phyloP scores from a whole-genome alignment of 192 early-diverging fungal species.

The Chytriomyces hyalinus region DNA sequence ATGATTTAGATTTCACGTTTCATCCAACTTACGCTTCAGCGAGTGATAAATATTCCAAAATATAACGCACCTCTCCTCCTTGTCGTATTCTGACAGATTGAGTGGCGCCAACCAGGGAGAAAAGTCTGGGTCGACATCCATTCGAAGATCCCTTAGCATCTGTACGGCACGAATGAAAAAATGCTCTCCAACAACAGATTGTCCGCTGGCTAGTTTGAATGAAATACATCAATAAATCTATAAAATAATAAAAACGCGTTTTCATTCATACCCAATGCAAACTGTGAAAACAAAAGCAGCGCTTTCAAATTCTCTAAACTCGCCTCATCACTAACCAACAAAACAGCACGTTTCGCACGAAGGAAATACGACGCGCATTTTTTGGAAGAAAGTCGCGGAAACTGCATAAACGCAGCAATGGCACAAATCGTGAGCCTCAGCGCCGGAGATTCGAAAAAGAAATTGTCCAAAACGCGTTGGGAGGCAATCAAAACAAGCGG shows the following conservation, averaged over 20 bases:
- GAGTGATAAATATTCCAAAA: background rate
- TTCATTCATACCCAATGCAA: background rate
- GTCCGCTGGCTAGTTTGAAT: background rate
- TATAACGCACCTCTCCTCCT: background rate
- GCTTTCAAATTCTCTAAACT: background rate
- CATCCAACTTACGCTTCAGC: background rate
- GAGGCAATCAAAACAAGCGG: background rate
- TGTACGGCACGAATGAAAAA: background rate
- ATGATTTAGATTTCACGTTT: too few relatives aligned
- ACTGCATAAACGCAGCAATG: background rate
- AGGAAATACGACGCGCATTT: background rate
- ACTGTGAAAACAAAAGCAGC: background rate
- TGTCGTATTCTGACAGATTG: background rate
- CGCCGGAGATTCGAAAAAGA: slow-evolving; percentile 2
- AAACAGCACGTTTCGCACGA: background rate
- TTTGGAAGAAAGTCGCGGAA: background rate
- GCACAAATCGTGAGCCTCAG: background rate
- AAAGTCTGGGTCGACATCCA: slow-evolving; percentile 9
- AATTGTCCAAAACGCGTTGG: background rate
- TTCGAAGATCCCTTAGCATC: background rate
- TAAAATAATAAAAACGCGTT: background rate
- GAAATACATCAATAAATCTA: background rate
- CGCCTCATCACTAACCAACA: background rate
- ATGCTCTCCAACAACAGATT: background rate
- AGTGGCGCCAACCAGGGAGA: background rate